Evolutionary conservation across 306 rosid genomes (phyloP), one percentile per base, ranked within the genome.

Genomic region (Lablab purpureus): DNA sequence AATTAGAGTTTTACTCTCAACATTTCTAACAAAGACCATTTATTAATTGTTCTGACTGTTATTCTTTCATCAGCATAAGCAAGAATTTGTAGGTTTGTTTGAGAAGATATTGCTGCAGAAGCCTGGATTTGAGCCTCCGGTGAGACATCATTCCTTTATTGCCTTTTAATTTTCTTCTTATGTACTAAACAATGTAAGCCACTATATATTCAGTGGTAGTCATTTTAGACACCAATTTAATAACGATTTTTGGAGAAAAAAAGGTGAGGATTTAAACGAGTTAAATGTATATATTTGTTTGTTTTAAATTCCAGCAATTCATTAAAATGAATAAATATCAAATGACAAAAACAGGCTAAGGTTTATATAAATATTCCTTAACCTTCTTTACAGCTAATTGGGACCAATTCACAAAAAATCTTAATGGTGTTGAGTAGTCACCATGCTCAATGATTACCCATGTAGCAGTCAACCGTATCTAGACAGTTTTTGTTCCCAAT

Each of bases 61-160:
- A 28, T 76, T 74, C 21, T 70, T 46, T 82, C 75, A 68, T 23
- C 98, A 93, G 98, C 87, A 81, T 88, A 89, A 88, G 77, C 88
- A 78, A 78, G 89, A 84, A 8, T 84, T 90, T 19, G 89, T 74
- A 67, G 91, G 86, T 67, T 18, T 83, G 34, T 87, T 87, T 82
- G 84, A 90, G 84, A 84, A 89, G 81, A 71, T 95, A 83, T 32
- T 41, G 88, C 52, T 87, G 70, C 80, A 83, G 85, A 86, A 90
- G 82, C 80, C 88, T 71, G 81, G 56, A 32, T 90, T 93, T 87
- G 87, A 81, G 41, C 95, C 97, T 69, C 91, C 65, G 49, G 99
- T 95, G 76, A 87, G 97, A 78, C 64, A 74, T 80, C 59, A 71
- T 67, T 78, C 72, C 43, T 37, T 58, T 73, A 22, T 79, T 76